Evolutionary conservation across 495 filamentous ascomycete genomes (phyloP), one percentile per base, ranked within the genome.

Genomic region (Aspergillus bridgeri): DNA sequence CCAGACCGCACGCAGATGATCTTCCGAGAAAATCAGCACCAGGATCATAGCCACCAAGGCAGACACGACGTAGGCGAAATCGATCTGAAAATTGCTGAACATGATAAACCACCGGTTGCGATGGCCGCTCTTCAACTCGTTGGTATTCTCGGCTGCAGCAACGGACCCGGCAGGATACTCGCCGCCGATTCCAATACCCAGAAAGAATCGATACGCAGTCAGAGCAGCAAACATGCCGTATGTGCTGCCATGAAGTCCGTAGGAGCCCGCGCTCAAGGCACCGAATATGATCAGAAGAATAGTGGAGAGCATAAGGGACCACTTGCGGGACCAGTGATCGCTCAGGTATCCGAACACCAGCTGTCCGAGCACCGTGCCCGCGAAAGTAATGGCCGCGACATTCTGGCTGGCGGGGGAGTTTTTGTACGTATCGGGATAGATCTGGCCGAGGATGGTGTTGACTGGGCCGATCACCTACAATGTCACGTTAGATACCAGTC

Each of bases 131-230:
- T 89, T 89, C 57, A 96, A 74, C 67, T 96, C 90, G 18, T 89
- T 89, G 0, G 86, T 91, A 24, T 86, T 88, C 72, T 97, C 92
- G 19, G 91, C 89, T 51, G 84, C 87, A 0, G 87, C 88, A 5
- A 96, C 92, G 52, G 85, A 89, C 5, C 92, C 92, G 7, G 92
- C 91, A 8, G 92, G 92, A 67, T 96, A 96, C 68, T 97, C 92
- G 55, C 92, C 89, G 21, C 76, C 81, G 24, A 84, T 83, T 11
- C 77, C 82, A 48, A 82, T 77, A 42, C 87, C 84, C 42, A 91
- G 79, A 62, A 94, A 86, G 76, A 96, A 94, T 9, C 90, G 85
- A 76, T 89, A 96, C 3, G 90, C 90, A 0, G 88, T 85, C n/a
- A 96, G 74, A 1, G 91, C 91, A 42, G 89, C 84, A 60, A 95